Evolutionary conservation across 2,329 filamentous ascomycete species (phyloP).

Genomic region (Fusarium euwallaceae): DNA sequence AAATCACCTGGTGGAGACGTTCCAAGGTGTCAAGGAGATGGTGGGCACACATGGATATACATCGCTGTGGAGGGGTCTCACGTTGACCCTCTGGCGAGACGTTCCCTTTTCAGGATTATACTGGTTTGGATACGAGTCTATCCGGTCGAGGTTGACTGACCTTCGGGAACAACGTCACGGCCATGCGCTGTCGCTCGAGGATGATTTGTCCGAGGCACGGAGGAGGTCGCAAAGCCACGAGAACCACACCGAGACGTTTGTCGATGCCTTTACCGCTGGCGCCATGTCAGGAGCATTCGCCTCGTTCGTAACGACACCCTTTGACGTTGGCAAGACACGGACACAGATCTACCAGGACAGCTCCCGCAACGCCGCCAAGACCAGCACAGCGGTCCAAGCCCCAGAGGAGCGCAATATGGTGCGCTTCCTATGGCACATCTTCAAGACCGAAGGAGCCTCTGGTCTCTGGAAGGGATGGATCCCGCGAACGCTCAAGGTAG

Average conservation of each 20-base stretch:
- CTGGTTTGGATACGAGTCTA: slow-evolving; percentile 96
- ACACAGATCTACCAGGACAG: slow-evolving; percentile 84
- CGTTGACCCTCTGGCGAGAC: slow-evolving; percentile 93
- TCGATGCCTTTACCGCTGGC: slow-evolving; percentile 91
- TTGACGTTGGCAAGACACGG: slow-evolving; percentile 97
- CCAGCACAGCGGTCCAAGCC: slow-evolving; percentile 54
- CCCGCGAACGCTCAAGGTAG: slow-evolving; percentile 91
- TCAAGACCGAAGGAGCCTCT: slow-evolving; percentile 81
- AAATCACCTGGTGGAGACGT: slow-evolving; percentile 82
- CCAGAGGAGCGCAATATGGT: slow-evolving; percentile 86
- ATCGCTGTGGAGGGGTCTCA: slow-evolving; percentile 91
- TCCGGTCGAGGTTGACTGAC: slow-evolving; percentile 79
- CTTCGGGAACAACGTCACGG: slow-evolving; percentile 68
- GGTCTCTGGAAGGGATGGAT: slow-evolving; percentile 95
- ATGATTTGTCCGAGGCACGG: slow-evolving; percentile 58
- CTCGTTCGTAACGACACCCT: slow-evolving; percentile 91
- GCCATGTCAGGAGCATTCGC: slow-evolving; percentile 86
- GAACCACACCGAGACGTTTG: slow-evolving; percentile 81
- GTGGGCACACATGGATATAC: slow-evolving; percentile 80
- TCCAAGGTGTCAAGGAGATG: slow-evolving; percentile 83
- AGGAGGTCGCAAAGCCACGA: slow-evolving; percentile 73
- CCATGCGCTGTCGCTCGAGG: slow-evolving; percentile 51
- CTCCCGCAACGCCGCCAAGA: slow-evolving; percentile 30
- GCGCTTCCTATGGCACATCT: slow-evolving; percentile 90
- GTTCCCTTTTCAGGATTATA: slow-evolving; percentile 97